phyloP scores from a whole-genome alignment of 1,284 basidiomycete species.

The Chiua sp. region DNA sequence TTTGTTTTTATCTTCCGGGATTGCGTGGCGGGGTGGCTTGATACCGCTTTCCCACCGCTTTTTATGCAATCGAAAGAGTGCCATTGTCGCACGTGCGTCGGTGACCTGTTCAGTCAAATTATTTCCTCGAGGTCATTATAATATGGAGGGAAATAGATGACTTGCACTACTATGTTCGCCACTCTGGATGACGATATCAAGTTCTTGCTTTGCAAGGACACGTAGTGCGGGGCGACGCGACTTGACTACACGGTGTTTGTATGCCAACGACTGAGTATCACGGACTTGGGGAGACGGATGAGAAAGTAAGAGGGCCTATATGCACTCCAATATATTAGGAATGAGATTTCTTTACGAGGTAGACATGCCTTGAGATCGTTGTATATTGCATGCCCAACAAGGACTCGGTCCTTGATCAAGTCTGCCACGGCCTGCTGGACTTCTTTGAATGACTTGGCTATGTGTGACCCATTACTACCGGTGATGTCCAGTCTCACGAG shows the following conservation, averaged over 20 bases:
- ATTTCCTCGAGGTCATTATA: slow-evolving; percentile 1
- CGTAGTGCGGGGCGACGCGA: slow-evolving; percentile 79
- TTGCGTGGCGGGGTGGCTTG: slow-evolving; percentile 27
- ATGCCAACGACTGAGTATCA: slow-evolving; percentile 81
- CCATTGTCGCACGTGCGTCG: slow-evolving; percentile 97
- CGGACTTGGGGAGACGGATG: slow-evolving; percentile 83
- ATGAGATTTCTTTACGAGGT: not conserved
- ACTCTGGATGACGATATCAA: slow-evolving; percentile 85
- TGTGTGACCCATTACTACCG: not conserved
- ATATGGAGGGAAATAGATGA: slow-evolving; percentile 5
- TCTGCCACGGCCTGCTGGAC: slow-evolving; percentile 85
- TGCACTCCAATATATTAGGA: not conserved
- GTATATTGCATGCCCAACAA: slow-evolving; percentile 94
- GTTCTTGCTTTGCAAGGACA: slow-evolving; percentile 81
- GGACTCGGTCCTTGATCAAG: slow-evolving; percentile 78
- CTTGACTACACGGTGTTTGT: slow-evolving; percentile 61
- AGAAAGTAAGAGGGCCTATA: slow-evolving; percentile 85
- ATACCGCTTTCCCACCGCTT: slow-evolving; percentile 79
- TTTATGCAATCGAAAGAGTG: slow-evolving; percentile 88
- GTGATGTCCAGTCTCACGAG: not conserved
- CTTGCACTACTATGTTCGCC: slow-evolving; percentile 89
- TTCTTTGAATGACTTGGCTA: slow-evolving; percentile 81
- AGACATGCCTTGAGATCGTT: slow-evolving; percentile 85
- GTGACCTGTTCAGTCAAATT: slow-evolving; percentile 64
- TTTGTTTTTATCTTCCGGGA: not conserved